Evolutionary conservation across 306 rosid genomes (phyloP), one percentile per base, ranked within the genome.

Genomic region (Begonia masoniana): DNA sequence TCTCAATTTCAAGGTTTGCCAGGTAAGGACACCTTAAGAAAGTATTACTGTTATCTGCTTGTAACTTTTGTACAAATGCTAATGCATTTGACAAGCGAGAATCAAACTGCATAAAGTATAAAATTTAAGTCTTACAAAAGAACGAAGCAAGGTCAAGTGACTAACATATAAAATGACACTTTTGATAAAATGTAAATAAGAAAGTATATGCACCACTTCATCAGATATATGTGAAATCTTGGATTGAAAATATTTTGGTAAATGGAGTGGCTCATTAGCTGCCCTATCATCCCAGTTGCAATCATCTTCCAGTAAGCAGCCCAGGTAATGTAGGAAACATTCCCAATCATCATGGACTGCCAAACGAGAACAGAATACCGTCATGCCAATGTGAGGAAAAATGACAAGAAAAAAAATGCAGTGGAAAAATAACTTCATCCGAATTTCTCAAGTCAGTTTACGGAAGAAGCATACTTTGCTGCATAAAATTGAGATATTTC

Each of bases 291-390:
- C 63, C 96, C 96, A 92, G 72, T 63, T 71, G 71, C 80, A 81
- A 62, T 71, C 87, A 68, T 92, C 96, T 79, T 92, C 96, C 70
- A 92, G 74, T 81, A 92, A 78, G 73, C 96, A 87, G 73, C 78
- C 87, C 58, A 92, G 81, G 73, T 92, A 92, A 70, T 92, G 83
- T 76, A 83, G 83, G 78, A 87, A 83, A 72, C 83, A 69, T 71
- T 83, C 81, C 99, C 99, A 92, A 66, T 92, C 99, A 72, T 92
- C 96, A 68, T n/a, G 95, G 94, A 74, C 99, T 92, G 95, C 80
- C 82, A 79, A 41, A 72, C 52, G 68, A 72, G 68, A 57, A 62
- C 5, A 68, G 39, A 62, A 63, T 61, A 67, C 47, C 23, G 62
- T 74, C 53, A 84, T 54, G 36, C 39, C 39, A 31, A 31, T 9